A percentile compares a stretch with the other conserved stretches of the same genome.
Evolutionary conservation across 805 yeast genomes (phyloP).

Genomic region (Kuraishia capsulata): DNA sequence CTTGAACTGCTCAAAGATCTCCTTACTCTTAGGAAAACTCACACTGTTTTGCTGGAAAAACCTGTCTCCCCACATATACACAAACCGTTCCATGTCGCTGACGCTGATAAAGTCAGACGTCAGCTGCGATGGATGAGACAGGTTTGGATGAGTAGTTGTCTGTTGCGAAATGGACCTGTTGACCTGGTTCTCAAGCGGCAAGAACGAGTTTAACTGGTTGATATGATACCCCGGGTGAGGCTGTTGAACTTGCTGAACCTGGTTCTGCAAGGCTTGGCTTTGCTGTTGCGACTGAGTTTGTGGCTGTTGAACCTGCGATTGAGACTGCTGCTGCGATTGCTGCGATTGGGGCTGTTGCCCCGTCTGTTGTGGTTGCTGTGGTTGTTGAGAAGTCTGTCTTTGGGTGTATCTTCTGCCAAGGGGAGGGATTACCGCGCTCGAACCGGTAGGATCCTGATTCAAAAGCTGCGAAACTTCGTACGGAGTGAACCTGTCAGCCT

Average conservation of each 20-base stretch:
- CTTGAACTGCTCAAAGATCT: conserved; percentile 19
- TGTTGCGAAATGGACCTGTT: not conserved
- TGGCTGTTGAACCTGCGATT: conserved; percentile 1
- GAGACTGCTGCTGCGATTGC: conserved; percentile 1
- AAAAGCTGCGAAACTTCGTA: conserved; percentile 1
- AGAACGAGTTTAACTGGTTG: not conserved
- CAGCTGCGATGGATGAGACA: too few species aligned
- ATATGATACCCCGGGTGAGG: not conserved
- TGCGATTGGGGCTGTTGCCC: not conserved
- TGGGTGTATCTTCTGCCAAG: not conserved
- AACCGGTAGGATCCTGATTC: conserved; percentile 1
- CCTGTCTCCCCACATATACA: conserved; percentile 21
- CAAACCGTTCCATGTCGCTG: conserved; percentile 22
- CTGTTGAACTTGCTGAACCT: conserved; percentile 1
- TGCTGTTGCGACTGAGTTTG: not conserved
- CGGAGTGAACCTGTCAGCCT: not conserved
- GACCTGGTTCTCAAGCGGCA: conserved; percentile 2
- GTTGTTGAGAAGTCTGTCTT: not conserved
- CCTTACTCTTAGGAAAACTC: conserved; percentile 17
- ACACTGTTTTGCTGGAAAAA: conserved; percentile 17
- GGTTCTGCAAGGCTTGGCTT: too few species aligned
- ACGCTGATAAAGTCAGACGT: not conserved
- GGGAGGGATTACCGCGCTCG: not conserved
- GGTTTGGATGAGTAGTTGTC: not conserved
- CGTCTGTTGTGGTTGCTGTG: not conserved